These are phyloP conservation scores for Loxodes magnus DNA, from an alignment of 73 alveolate species.

Conservation along the genomic window DNA sequence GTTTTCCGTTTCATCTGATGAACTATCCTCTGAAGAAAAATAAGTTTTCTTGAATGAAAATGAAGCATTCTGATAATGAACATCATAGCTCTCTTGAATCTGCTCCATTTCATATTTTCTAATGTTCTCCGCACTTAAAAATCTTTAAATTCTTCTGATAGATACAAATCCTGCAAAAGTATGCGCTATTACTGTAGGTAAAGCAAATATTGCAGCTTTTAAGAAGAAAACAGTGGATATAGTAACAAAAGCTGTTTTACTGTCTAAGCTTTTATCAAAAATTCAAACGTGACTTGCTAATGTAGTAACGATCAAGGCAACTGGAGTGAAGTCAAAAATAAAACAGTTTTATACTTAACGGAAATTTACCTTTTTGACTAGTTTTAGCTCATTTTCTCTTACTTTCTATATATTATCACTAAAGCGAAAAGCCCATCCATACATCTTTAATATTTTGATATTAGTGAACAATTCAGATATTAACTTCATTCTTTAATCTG, in stretches of 20 bases:
- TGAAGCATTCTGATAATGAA: too few relatives aligned
- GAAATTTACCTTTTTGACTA: conserved; percentile 16
- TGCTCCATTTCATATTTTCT: conserved; percentile 3
- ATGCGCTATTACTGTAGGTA: background rate
- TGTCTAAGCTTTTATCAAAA: conserved; percentile 29
- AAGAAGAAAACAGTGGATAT: conserved; percentile 36
- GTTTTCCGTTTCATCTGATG: too few relatives aligned
- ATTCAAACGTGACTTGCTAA: conserved; percentile 49
- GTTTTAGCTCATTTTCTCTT: conserved; percentile 35
- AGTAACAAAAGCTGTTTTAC: conserved; percentile 55
- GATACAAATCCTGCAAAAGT: background rate
- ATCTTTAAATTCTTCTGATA: background rate
- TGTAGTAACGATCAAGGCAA: conserved; percentile 37
- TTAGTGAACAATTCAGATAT: conserved; percentile 66
- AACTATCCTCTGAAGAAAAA: too few relatives aligned
- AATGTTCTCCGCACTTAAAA: background rate
- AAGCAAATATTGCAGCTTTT: background rate
- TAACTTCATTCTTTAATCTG: conserved; percentile 68
- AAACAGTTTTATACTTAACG: conserved; percentile 26
- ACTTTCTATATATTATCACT: conserved; percentile 27
- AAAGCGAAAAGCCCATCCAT: conserved; percentile 69
- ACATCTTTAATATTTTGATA: conserved; percentile 70
- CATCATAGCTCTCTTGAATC: conserved; percentile 58
- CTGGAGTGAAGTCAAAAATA: conserved; percentile 27
- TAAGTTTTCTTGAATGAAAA: too few relatives aligned